phyloP scores from a whole-genome alignment of 2,329 filamentous ascomycete genomes.

The Diaporthe sp. region DNA sequence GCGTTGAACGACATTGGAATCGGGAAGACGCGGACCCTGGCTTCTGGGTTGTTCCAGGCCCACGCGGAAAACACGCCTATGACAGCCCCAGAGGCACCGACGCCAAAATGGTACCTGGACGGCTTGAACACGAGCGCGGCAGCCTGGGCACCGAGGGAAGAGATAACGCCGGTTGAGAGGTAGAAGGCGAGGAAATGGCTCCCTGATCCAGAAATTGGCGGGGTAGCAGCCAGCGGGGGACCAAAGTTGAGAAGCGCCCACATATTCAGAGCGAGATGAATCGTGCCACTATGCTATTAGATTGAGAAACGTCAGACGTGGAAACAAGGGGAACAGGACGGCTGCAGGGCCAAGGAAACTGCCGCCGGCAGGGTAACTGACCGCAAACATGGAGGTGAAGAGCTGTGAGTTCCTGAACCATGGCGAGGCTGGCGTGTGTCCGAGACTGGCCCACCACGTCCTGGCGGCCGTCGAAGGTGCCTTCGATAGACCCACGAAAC shows the following conservation, averaged over 20 bases:
- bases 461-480: slow-evolving; percentile 30
- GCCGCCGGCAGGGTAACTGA: neutral
- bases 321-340: neutral
- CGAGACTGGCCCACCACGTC: slow-evolving; percentile 6
- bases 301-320: neutral
- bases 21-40: slow-evolving; percentile 36
- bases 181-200: slow-evolving; percentile 42
- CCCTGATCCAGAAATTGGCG: slow-evolving; percentile 37
- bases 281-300: slow-evolving; percentile 37
- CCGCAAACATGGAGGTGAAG: slow-evolving; percentile 43
- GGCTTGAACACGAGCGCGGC: slow-evolving; percentile 33
- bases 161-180: slow-evolving; percentile 38
- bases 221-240: slow-evolving; percentile 36
- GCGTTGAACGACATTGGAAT: slow-evolving; percentile 38
- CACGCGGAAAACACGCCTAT: slow-evolving; percentile 40
- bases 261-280: slow-evolving; percentile 46
- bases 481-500: slow-evolving; percentile 31
- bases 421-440: slow-evolving; percentile 24
- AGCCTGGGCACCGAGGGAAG: slow-evolving; percentile 38
- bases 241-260: slow-evolving; percentile 41
- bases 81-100: slow-evolving; percentile 42
- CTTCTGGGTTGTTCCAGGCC: slow-evolving; percentile 36
- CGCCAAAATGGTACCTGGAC: slow-evolving; percentile 33
- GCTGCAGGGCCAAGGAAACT: too few relatives aligned
- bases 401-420: slow-evolving; percentile 32